phyloP scores from a whole-genome alignment of 805 yeast species.

The Saccharomycopsis sp. region DNA sequence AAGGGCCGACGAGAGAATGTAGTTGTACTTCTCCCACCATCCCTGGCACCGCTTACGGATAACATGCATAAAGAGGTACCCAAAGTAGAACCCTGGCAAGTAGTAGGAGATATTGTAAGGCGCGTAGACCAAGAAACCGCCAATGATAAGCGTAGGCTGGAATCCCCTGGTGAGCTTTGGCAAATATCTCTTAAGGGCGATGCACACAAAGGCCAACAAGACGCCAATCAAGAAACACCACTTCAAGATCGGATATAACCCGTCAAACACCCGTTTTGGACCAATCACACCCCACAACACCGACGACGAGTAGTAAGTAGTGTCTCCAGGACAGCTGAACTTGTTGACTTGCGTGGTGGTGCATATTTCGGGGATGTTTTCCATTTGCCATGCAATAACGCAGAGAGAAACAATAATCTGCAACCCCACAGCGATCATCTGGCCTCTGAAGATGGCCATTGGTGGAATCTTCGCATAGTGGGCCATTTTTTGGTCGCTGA shows the following conservation, averaged over 20 bases:
- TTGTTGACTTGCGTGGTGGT: conserved; percentile 29
- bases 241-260: conserved; percentile 52
- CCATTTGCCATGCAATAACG: conserved; percentile 31
- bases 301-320: conserved; percentile 45
- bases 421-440: conserved; percentile 29
- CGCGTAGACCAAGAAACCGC: conserved; percentile 43
- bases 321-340: conserved; percentile 34
- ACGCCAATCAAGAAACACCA: conserved; percentile 58
- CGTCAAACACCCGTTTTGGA: conserved; percentile 47
- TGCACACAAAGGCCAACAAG: conserved; percentile 29
- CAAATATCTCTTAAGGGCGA: conserved; percentile 24
- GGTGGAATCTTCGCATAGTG: conserved; percentile 57
- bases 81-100: conserved; percentile 26
- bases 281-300: conserved; percentile 50
- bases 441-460: conserved; percentile 45
- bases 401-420: conserved; percentile 29
- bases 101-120: conserved; percentile 43
- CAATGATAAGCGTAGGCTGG: conserved; percentile 45
- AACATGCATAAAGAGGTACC: conserved; percentile 40
- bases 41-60: conserved; percentile 40
- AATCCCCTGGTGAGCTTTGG: conserved; percentile 28
- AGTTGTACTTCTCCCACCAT: conserved; percentile 49
- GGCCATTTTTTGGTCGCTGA: conserved; percentile 47
- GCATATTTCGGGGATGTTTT: conserved; percentile 32
- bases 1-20: conserved; percentile 47